Percentiles rank a stretch among this genome's conserved stretches.
These are phyloP conservation scores for Candida succiphila DNA, from an alignment of 805 yeast species.

Conservation along the genomic window DNA sequence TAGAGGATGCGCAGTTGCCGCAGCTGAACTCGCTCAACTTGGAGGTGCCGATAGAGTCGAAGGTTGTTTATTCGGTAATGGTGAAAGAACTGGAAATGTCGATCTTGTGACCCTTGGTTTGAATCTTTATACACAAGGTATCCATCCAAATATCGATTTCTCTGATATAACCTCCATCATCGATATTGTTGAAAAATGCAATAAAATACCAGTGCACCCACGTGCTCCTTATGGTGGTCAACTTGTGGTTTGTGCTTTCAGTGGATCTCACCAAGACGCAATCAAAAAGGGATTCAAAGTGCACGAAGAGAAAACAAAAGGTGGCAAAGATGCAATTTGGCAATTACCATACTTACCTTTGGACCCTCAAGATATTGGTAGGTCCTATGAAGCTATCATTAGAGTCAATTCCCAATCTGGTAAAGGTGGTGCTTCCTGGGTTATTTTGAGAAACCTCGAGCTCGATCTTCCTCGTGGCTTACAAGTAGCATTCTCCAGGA, in stretches of 20 bases:
- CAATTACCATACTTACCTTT: constrained; percentile 73
- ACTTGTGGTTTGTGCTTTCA: constrained; percentile 73
- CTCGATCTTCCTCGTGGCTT: constrained; percentile 75
- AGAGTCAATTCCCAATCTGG: constrained; percentile 85
- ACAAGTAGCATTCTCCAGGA: constrained; percentile 65
- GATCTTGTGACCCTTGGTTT: constrained; percentile 72
- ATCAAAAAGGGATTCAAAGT: constrained; percentile 69
- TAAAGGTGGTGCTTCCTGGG: constrained; percentile 88
- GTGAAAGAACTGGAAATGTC: constrained; percentile 84
- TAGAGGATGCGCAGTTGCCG: constrained; percentile 86
- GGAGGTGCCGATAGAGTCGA: constrained; percentile 88
- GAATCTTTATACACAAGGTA: constrained; percentile 73
- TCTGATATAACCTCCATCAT: constrained; percentile 56
- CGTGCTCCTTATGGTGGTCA: constrained; percentile 82
- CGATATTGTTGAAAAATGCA: constrained; percentile 68
- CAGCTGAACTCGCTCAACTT: constrained; percentile 70
- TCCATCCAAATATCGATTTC: constrained; percentile 61
- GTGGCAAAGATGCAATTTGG: constrained; percentile 40
- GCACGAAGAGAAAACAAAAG: constrained; percentile 29
- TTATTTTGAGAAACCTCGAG: constrained; percentile 64
- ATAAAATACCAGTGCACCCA: constrained; percentile 69
- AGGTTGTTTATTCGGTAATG: constrained; percentile 79
- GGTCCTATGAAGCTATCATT: constrained; percentile 87
- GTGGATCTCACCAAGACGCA: constrained; percentile 86
- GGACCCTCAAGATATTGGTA: constrained; percentile 78